These are phyloP conservation scores for Bassia scoparia DNA, from an alignment of 148 eudicot genomes.

Conservation along the genomic window DNA sequence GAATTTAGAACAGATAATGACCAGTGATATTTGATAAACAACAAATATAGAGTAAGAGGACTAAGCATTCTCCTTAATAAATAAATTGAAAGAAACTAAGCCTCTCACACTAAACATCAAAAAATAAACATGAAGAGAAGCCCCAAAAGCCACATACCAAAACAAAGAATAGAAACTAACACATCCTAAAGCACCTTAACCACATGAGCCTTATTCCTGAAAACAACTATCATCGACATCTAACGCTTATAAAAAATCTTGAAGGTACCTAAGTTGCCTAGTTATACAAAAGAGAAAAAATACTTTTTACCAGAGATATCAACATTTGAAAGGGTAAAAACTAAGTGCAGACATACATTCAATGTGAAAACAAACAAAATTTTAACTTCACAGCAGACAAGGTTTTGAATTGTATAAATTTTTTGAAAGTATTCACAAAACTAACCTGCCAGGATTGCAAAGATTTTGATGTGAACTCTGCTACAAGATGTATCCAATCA, in stretches of 20 bases:
- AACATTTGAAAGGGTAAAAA: neutral
- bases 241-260: neutral
- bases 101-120: neutral
- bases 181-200: neutral
- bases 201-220: neutral
- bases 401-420: neutral
- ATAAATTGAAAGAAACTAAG: neutral
- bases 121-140: neutral
- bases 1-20: neutral
- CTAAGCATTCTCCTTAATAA: neutral
- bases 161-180: neutral
- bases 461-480: constrained; percentile 70
- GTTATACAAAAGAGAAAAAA: neutral
- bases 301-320: neutral
- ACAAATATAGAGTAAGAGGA: neutral
- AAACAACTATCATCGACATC: neutral
- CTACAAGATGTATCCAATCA: constrained; percentile 81
- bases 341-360: neutral
- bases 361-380: neutral
- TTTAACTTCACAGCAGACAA: neutral
- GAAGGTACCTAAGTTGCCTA: neutral
- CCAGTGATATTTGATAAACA: neutral
- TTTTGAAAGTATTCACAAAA: neutral
- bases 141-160: neutral
- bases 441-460: constrained; percentile 78